Percentiles rank a stretch among this genome's conserved stretches.
phyloP scores from a whole-genome alignment of 2,329 filamentous ascomycete species.

The Teratosphaeria pseudoeucalypti region DNA sequence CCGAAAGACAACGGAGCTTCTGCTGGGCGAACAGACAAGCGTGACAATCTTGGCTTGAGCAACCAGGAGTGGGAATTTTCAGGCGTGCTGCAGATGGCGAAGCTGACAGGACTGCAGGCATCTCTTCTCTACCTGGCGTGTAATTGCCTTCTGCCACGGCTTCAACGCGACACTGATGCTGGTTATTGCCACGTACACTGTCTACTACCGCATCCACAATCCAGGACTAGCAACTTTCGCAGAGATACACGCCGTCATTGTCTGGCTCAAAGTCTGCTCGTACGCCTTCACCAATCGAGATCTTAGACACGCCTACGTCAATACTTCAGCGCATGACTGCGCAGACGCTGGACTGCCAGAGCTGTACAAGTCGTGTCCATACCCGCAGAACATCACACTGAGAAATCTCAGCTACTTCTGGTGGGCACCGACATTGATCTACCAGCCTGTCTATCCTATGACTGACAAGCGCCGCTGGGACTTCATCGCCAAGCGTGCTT shows the following conservation, averaged over 20 bases:
- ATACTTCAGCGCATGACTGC: slow-evolving; percentile 42
- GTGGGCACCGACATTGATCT: slow-evolving; percentile 93
- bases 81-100: slow-evolving; percentile 58
- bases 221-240: slow-evolving; percentile 85
- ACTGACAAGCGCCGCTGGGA: slow-evolving; percentile 71
- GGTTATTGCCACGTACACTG: slow-evolving; percentile 67
- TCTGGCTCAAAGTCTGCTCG: slow-evolving; percentile 91
- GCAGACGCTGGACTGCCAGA: slow-evolving; percentile 64
- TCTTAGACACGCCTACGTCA: slow-evolving; percentile 75
- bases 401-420: slow-evolving; percentile 88
- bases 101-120: slow-evolving; percentile 43
- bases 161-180: slow-evolving; percentile 77
- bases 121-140: slow-evolving; percentile 53
- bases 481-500: slow-evolving; percentile 74
- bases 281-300: slow-evolving; percentile 97
- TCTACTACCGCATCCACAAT: slow-evolving; percentile 87
- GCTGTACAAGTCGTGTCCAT: slow-evolving; percentile 73
- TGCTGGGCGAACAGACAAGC: slow-evolving; percentile 26
- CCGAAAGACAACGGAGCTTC: background rate
- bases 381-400: slow-evolving; percentile 83
- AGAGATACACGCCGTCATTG: slow-evolving; percentile 84
- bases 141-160: slow-evolving; percentile 65
- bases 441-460: slow-evolving; percentile 92
- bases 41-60: slow-evolving; percentile 34
- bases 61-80: slow-evolving; percentile 36